Base-by-base conservation (phyloP, 2,329 filamentous ascomycete species). In the Sarocladiaceae sp. region DNA sequence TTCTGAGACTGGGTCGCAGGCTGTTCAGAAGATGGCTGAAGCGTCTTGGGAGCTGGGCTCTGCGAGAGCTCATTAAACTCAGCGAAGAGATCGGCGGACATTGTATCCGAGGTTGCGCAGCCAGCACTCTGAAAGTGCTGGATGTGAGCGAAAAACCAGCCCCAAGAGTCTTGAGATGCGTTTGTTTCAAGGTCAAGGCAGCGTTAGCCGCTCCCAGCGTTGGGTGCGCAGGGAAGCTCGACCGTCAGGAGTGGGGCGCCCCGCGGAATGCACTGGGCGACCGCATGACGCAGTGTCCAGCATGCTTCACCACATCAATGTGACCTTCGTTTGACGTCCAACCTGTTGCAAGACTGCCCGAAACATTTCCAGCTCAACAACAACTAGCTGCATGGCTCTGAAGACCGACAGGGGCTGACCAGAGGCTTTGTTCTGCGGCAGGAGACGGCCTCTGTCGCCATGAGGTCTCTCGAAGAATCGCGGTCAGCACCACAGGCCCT, bases 81-180 rank as follows among this genome's bases (percentile, higher is more conserved):
- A 45, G 78, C 79, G 55, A 83, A 79, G 46, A 83, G 72, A 60
- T 83, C 78, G 49, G 78, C 76, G 53, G 80, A 83, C 79, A 83
- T 83, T 48, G 27, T 58, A 47, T 19, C 27, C n/a, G 15, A 6
- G 20, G 37, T 6, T 13, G 9, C 37, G 11, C 18, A n/a, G 4
- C 12, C 9, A 10, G 37, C 11, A 11, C 21, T 15, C 13, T 6
- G 24, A 4, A 29, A 12, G 11, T 15, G 5, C 15, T 18, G 10
- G n/a, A 6, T 10, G 10, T 6, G 11, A 7, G 15, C 7, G 9
- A 6, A 6, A 6, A 19, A 15, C 16, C 9, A 15, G 15, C 6
- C 12, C 33, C 18, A 13, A 18, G 33, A 15, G 6, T 19, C 33
- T 4, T 35, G 6, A 6, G 6, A 33, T 6, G 31, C 16, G n/a